Percentiles rank a stretch among this genome's conserved stretches.
Evolutionary conservation across 805 yeast species (phyloP).

Genomic region (Spathaspora passalidarum): DNA sequence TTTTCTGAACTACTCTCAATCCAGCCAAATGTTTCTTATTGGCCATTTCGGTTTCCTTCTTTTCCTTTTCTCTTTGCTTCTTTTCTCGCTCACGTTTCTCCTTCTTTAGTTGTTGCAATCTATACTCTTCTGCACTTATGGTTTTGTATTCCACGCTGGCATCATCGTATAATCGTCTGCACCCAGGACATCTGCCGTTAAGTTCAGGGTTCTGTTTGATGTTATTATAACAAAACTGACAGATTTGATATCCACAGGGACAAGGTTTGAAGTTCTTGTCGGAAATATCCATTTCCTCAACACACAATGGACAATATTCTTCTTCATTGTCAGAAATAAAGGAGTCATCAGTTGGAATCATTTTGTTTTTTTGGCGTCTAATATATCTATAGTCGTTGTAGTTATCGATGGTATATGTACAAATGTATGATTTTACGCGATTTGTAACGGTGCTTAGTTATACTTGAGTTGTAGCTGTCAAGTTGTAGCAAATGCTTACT

Average conservation of each 20-base stretch:
- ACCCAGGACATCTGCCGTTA: conserved; percentile 96
- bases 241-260: conserved; percentile 98
- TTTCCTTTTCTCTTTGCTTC: conserved; percentile 86
- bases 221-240: conserved; percentile 97
- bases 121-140: conserved; percentile 83
- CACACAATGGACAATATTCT: conserved; percentile 88
- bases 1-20: conserved; percentile 97
- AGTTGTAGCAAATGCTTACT: too few relatives aligned
- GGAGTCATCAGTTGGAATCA: conserved; percentile 45
- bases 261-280: conserved; percentile 98
- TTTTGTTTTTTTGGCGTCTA: conserved; percentile 7
- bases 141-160: conserved; percentile 85
- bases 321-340: conserved; percentile 78
- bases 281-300: conserved; percentile 95
- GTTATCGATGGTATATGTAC: too few relatives aligned
- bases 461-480: background rate
- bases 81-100: conserved; percentile 78
- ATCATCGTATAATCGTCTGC: conserved; percentile 92
- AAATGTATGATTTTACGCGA: too few relatives aligned
- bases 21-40: conserved; percentile 90
- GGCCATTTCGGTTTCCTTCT: conserved; percentile 83
- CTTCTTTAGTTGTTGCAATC: conserved; percentile 73
- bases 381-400: background rate
- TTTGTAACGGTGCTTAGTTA: too few relatives aligned
- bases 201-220: conserved; percentile 93